Percentiles rank a stretch among this genome's conserved stretches.
Conservation (phyloP, 495 filamentous ascomycete genomes). For the Barbatosphaeria neglecta region DNA sequence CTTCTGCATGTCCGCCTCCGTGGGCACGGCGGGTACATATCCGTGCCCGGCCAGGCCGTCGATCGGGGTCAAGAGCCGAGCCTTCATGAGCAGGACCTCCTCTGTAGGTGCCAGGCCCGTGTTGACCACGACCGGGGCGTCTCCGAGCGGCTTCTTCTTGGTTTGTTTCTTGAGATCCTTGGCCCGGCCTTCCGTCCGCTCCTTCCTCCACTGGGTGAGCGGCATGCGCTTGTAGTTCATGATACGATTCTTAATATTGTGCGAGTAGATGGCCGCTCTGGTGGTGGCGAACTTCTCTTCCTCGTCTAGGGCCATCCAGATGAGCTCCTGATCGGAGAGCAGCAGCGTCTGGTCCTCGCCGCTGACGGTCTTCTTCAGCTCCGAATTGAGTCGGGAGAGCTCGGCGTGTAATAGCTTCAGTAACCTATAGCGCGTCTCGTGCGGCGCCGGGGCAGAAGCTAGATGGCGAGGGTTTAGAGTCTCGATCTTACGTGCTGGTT, state of each 20-base stretch:
- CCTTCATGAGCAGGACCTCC: slow-evolving; percentile 51
- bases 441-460: slow-evolving; percentile 54
- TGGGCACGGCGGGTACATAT: slow-evolving; percentile 59
- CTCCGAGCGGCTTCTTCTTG: slow-evolving; percentile 10
- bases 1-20: slow-evolving; percentile 30
- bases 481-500: slow-evolving; percentile 27
- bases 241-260: slow-evolving; percentile 71
- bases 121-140: slow-evolving; percentile 34
- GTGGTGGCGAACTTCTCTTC: slow-evolving; percentile 67
- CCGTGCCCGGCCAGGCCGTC: slow-evolving; percentile 50
- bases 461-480: slow-evolving; percentile 74
- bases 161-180: slow-evolving; percentile 10
- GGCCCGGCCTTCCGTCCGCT: slow-evolving; percentile 18
- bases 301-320: slow-evolving; percentile 69
- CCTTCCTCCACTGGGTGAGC: slow-evolving; percentile 51
- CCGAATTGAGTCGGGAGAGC: slow-evolving; percentile 59
- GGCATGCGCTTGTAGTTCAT: slow-evolving; percentile 61
- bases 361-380: slow-evolving; percentile 39
- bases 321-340: slow-evolving; percentile 56
- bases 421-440: slow-evolving; percentile 53
- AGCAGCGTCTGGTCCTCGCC: slow-evolving; percentile 32
- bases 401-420: slow-evolving; percentile 64
- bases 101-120: slow-evolving; percentile 57
- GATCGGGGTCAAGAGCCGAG: slow-evolving; percentile 47
- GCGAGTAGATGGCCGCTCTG: slow-evolving; percentile 59